phyloP scores from a whole-genome alignment of 805 yeast genomes.

The Ogataea pini region DNA sequence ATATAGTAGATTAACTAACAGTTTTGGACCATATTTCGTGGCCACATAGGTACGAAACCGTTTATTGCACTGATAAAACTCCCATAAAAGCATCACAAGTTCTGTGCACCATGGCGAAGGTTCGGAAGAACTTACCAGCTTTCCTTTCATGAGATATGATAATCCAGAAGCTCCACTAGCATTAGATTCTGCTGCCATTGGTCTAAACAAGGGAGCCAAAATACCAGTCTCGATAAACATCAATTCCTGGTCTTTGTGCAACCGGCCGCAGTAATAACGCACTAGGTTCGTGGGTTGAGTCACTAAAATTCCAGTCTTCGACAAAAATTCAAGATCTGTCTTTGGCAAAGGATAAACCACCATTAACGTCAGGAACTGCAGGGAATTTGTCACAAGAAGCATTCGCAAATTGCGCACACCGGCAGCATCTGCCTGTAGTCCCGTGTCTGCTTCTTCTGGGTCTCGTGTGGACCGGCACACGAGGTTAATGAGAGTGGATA shows the following conservation, averaged over 20 bases:
- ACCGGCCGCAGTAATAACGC: constrained; percentile 50
- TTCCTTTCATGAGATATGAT: constrained; percentile 30
- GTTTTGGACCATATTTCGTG: constrained; percentile 48
- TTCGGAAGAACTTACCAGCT: constrained; percentile 18
- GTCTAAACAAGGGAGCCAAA: constrained; percentile 46
- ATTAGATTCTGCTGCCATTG: constrained; percentile 34
- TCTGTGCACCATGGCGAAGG: constrained; percentile 54
- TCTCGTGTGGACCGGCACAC: constrained; percentile 50
- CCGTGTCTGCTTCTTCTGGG: constrained; percentile 43
- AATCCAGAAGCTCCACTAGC: constrained; percentile 26
- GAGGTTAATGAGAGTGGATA: constrained; percentile 71
- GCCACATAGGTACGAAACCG: constrained; percentile 48
- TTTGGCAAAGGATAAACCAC: constrained; percentile 64
- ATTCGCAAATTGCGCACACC: constrained; percentile 43
- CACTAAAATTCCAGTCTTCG: constrained; percentile 33
- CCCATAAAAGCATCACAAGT: constrained; percentile 69
- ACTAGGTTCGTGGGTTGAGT: constrained; percentile 47
- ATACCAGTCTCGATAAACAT: constrained; percentile 49
- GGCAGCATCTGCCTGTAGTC: constrained; percentile 37
- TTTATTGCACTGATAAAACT: constrained; percentile 70
- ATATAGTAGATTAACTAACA: constrained; percentile 55
- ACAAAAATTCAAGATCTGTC: constrained; percentile 39
- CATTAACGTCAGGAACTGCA: constrained; percentile 64
- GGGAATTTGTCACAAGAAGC: constrained; percentile 51
- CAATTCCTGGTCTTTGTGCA: constrained; percentile 58